A percentile compares a stretch with the other conserved stretches of the same genome.
Evolutionary conservation across 352 stramenopile genomes (phyloP).

Genomic region (Phytophthora pinifolia): DNA sequence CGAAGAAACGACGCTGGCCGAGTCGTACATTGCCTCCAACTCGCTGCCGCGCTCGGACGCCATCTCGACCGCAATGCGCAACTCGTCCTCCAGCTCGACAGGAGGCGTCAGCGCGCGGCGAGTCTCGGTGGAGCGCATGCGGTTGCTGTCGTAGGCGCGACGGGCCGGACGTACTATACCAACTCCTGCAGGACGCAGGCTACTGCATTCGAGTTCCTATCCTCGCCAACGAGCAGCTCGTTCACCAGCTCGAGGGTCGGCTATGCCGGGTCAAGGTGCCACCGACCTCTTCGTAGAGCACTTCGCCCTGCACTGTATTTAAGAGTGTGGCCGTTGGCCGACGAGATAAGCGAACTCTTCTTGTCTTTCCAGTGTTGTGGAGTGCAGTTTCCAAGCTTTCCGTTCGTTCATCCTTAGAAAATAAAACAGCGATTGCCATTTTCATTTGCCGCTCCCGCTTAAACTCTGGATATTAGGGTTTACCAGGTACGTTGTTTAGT

Average conservation of each 20-base stretch:
- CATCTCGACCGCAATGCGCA: slow-evolving; percentile 61
- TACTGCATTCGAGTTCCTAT: slow-evolving; percentile 12
- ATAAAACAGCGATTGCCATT: too few species aligned
- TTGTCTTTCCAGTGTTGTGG: slow-evolving; percentile 17
- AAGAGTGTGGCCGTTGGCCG: slow-evolving; percentile 15
- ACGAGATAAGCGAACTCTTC: slow-evolving; percentile 18
- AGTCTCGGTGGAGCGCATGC: slow-evolving; percentile 33
- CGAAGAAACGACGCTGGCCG: slow-evolving; percentile 77
- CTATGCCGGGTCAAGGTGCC: not conserved
- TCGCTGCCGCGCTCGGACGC: too few species aligned
- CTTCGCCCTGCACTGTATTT: slow-evolving; percentile 29
- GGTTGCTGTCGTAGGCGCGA: slow-evolving; percentile 24
- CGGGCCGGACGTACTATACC: slow-evolving; percentile 9
- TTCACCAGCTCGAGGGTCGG: slow-evolving; percentile 14
- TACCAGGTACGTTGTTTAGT: too few species aligned
- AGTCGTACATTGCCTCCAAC: slow-evolving; percentile 86
- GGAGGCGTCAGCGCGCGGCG: slow-evolving; percentile 25
- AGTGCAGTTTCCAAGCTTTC: not conserved
- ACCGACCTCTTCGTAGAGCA: slow-evolving; percentile 4
- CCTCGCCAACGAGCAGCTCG: slow-evolving; percentile 18
- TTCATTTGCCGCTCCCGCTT: too few species aligned
- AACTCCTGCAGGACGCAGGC: slow-evolving; percentile 6
- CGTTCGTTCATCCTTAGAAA: too few species aligned
- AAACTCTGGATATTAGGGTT: too few species aligned
- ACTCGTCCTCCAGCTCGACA: slow-evolving; percentile 33